Percentiles rank a stretch among this genome's conserved stretches.
These are phyloP conservation scores for Phytomonas sp. DNA, from an alignment of 208 protist genomes.

Conservation along the genomic window DNA sequence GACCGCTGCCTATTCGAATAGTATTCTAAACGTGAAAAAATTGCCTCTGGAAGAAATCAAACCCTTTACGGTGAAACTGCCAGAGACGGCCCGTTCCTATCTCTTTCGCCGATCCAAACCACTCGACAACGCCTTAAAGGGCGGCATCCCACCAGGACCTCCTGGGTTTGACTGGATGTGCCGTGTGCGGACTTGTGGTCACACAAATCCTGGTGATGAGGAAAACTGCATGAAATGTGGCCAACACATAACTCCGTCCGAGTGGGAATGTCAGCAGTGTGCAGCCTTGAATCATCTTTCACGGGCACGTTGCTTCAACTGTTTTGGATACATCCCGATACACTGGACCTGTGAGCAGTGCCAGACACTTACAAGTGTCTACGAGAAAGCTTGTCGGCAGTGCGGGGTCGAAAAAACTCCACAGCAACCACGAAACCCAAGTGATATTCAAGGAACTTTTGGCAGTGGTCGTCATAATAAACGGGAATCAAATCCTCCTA, in stretches of 20 bases:
- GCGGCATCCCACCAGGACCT: conserved; percentile 26
- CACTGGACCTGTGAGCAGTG: conserved; percentile 64
- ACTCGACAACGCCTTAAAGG: conserved; percentile 15
- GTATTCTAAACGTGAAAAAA: neutral
- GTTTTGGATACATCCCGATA: conserved; percentile 48
- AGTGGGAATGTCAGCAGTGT: conserved; percentile 80
- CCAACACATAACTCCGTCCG: conserved; percentile 38
- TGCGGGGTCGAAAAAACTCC: conserved; percentile 34
- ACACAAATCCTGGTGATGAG: conserved; percentile 74
- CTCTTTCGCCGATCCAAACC: neutral
- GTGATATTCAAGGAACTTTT: conserved; percentile 17
- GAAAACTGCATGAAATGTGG: conserved; percentile 56
- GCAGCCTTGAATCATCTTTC: conserved; percentile 72
- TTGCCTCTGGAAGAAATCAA: conserved; percentile 8
- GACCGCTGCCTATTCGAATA: neutral
- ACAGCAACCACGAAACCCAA: conserved; percentile 35
- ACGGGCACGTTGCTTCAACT: conserved; percentile 73
- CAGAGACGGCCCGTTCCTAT: conserved; percentile 12
- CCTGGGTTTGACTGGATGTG: conserved; percentile 88
- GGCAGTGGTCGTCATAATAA: neutral
- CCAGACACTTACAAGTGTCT: conserved; percentile 54
- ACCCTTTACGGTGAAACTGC: neutral
- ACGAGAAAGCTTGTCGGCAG: conserved; percentile 56
- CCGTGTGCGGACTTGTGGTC: conserved; percentile 38
- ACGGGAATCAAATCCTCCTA: neutral